Conservation (phyloP, 2,329 filamentous ascomycete genomes). For the Alternaria gaisen region DNA sequence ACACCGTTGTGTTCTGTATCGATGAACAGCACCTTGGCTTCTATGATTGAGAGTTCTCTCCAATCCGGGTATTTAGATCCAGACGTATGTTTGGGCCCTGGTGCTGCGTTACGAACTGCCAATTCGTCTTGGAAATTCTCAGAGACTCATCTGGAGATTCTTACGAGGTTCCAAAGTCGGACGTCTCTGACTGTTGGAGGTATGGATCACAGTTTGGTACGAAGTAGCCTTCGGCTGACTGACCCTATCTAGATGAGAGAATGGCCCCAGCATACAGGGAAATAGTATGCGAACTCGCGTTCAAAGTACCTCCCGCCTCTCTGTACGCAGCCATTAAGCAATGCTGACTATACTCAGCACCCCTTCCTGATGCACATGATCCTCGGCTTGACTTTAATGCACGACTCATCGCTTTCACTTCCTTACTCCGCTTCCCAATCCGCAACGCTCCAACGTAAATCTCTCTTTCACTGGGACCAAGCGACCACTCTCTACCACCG, state of each 20-base stretch:
- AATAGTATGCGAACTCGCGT: slow-evolving; percentile 52
- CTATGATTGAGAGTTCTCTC: slow-evolving; percentile 27
- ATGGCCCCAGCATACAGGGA: slow-evolving; percentile 49
- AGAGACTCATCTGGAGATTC: slow-evolving; percentile 35
- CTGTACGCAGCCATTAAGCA: neutral
- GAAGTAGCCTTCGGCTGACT: neutral
- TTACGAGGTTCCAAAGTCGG: slow-evolving; percentile 56
- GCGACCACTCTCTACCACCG: slow-evolving; percentile 60
- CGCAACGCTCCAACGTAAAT: slow-evolving; percentile 49
- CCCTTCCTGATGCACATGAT: slow-evolving; percentile 65
- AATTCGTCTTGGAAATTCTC: slow-evolving; percentile 27
- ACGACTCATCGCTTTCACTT: slow-evolving; percentile 58
- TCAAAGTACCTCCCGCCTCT: slow-evolving; percentile 45
- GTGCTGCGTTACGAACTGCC: neutral
- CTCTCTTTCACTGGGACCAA: slow-evolving; percentile 57
- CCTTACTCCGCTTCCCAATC: slow-evolving; percentile 12
- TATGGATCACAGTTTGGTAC: neutral
- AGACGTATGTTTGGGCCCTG: neutral
- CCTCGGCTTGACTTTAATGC: slow-evolving; percentile 62
- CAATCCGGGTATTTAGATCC: neutral
- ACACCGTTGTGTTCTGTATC: slow-evolving; percentile 21
- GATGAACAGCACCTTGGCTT: slow-evolving; percentile 18
- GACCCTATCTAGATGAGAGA: slow-evolving; percentile 9
- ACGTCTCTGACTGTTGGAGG: slow-evolving; percentile 56
- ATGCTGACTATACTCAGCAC: slow-evolving; percentile 46